Evolutionary conservation across 805 yeast genomes (phyloP), one percentile per base, ranked within the genome.

Genomic region (Pichia heedii): DNA sequence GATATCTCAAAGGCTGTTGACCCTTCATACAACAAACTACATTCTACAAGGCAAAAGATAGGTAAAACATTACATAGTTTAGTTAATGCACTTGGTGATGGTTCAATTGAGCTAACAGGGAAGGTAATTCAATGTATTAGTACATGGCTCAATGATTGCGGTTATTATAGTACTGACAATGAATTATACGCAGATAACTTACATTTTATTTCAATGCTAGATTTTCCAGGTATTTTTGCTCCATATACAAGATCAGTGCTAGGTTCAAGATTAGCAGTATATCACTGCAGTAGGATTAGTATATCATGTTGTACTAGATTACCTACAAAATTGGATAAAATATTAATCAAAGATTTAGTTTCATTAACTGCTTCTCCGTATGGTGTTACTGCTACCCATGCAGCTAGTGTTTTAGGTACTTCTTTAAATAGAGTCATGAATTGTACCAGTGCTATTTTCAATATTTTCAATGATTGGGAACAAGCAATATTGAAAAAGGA

Each of bases 211-310:
- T 52, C 47, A 33, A 66, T 78, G 10, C 89, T 83, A 54, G 68
- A 75, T n/a, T 63, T 84, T 5, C 73, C 81, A 5, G 78, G 84
- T 36, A 60, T 77, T 19, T 65, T 77, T 6, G 79, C 81, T 46
- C 85, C 88, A 2, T 81, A 70, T 50, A 88, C 97, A 0, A 77
- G 96, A 55, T 71, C 85, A 1, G 73, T 84, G 2, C 57, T 87
- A n/a, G 94, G 84, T 3, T 76, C 84, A 0, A 71, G 95, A 43
- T 68, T 87, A 13, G 83, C 79, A 43, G 66, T 79, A 15, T 83
- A 78, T 49, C 96, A 89, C 51, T 76, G 77, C 58, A 79, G 83
- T 51, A 74, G 97, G 51, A 75, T 82, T 22, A 67, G 77, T 1
- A 69, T 84, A 32, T 85, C 81, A 53, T 74, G 87, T 0, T 82